A percentile compares a stretch with the other conserved stretches of the same genome.
These are phyloP conservation scores for Allium sativum DNA, from an alignment of 106 monocot genomes.

Conservation along the genomic window DNA sequence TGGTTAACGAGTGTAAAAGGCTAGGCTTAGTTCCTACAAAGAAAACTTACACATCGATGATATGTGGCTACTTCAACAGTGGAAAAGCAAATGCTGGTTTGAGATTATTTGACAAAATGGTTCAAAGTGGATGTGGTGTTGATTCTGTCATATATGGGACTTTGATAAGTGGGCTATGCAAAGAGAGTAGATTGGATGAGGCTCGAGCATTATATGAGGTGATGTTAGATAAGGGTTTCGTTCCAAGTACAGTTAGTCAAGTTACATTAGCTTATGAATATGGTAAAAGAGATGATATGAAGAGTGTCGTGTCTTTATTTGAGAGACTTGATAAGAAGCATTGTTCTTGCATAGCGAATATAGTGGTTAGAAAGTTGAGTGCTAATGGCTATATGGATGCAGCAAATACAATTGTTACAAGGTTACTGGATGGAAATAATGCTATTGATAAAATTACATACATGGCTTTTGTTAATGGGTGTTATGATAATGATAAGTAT, in stretches of 20 bases:
- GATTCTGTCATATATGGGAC: constrained; percentile 87
- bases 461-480: constrained; percentile 69
- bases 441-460: constrained; percentile 47
- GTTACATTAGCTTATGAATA: constrained; percentile 69
- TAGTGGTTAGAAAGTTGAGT: constrained; percentile 73
- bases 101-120: constrained; percentile 79
- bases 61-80: constrained; percentile 68
- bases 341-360: constrained; percentile 47
- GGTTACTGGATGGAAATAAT: constrained; percentile 39
- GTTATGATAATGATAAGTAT: constrained; percentile 57
- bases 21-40: constrained; percentile 56
- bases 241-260: constrained; percentile 79
- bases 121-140: constrained; percentile 34
- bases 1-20: constrained; percentile 47
- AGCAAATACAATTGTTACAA: constrained; percentile 46
- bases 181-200: constrained; percentile 76
- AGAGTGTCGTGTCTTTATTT: constrained; percentile 47
- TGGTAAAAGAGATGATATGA: constrained; percentile 42
- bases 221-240: constrained; percentile 74
- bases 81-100: constrained; percentile 44
- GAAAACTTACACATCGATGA: constrained; percentile 83
- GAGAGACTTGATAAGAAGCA: constrained; percentile 69
- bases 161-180: constrained; percentile 92
- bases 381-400: constrained; percentile 48
- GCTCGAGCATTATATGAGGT: constrained; percentile 63